Conservation (phyloP, 192 early-diverging fungal genomes). For the Coemansia sp. region DNA sequence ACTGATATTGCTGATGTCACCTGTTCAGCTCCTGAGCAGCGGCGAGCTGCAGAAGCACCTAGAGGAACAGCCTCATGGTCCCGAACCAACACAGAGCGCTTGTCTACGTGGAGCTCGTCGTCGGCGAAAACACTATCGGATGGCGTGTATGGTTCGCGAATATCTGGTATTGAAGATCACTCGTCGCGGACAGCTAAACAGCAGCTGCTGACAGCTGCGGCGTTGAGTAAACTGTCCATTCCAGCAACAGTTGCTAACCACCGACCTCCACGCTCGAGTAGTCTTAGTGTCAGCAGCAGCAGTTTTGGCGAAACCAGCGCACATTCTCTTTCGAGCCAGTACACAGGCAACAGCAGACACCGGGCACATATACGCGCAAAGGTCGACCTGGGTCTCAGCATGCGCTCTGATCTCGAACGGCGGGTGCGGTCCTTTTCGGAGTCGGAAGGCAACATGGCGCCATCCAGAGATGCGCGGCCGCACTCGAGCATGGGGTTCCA, state of each 20-base stretch:
- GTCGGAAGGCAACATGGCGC: slow-evolving; percentile 27
- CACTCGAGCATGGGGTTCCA: slow-evolving; percentile 55
- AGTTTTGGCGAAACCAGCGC: slow-evolving; percentile 2
- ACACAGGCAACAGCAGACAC: background rate
- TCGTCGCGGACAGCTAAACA: slow-evolving; percentile 12
- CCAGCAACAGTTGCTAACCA: slow-evolving; percentile 17
- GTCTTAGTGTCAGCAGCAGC: background rate
- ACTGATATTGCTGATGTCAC: background rate
- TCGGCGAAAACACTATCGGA: slow-evolving; percentile 44
- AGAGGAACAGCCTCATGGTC: slow-evolving; percentile 12
- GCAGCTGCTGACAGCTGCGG: slow-evolving; percentile 25
- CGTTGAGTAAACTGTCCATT: slow-evolving; percentile 34
- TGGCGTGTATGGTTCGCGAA: slow-evolving; percentile 19
- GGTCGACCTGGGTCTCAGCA: slow-evolving; percentile 43
- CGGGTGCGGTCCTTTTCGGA: slow-evolving; percentile 52
- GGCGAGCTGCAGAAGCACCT: slow-evolving; percentile 8
- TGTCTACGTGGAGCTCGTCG: slow-evolving; percentile 55
- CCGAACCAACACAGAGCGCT: slow-evolving; percentile 34
- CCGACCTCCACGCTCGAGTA: slow-evolving; percentile 11
- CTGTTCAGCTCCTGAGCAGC: slow-evolving; percentile 7
- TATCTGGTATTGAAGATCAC: slow-evolving; percentile 32
- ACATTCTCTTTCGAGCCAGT: slow-evolving; percentile 3
- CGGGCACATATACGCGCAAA: slow-evolving; percentile 18
- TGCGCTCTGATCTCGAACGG: slow-evolving; percentile 47
- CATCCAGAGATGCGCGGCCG: slow-evolving; percentile 19